Conservation (phyloP, 768 basidiomycete species). For the Rhizopogon vesiculosus region DNA sequence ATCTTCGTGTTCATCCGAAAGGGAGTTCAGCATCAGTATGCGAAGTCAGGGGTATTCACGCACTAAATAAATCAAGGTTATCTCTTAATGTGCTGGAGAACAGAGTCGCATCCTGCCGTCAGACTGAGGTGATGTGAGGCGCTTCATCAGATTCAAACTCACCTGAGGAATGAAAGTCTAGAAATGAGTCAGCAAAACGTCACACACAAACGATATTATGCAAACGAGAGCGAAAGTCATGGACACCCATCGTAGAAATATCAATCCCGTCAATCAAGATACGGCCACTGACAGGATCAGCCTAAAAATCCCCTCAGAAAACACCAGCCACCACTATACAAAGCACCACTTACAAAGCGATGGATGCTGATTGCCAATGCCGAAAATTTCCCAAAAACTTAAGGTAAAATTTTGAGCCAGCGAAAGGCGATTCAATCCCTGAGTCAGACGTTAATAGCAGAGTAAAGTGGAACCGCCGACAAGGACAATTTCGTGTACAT, state of each 20-base stretch:
- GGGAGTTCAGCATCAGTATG: background rate
- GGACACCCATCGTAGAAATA: conserved; percentile 77
- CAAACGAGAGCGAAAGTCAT: conserved; percentile 75
- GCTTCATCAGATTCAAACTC: background rate
- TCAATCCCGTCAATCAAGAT: conserved; percentile 88
- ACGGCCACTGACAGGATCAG: conserved; percentile 69
- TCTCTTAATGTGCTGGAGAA: conserved; percentile 79
- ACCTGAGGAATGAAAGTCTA: conserved; percentile 75
- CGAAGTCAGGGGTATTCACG: background rate
- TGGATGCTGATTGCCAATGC: conserved; percentile 84
- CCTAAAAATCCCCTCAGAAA: conserved; percentile 27
- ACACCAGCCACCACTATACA: background rate
- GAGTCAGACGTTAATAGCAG: no score
- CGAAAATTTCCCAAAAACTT: no score
- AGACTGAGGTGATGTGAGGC: background rate
- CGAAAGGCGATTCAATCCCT: no score
- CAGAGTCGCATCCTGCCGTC: conserved; percentile 55
- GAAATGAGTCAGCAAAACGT: conserved; percentile 1
- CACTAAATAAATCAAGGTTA: conserved; percentile 70
- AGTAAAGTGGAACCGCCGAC: no score
- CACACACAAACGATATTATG: background rate
- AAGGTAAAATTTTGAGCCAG: no score
- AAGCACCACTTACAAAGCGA: conserved; percentile 57
- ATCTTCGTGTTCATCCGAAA: conserved; percentile 69
- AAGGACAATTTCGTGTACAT: no score